Base-by-base conservation (phyloP, 2,329 filamentous ascomycete genomes). In the Fusarium chaquense region DNA sequence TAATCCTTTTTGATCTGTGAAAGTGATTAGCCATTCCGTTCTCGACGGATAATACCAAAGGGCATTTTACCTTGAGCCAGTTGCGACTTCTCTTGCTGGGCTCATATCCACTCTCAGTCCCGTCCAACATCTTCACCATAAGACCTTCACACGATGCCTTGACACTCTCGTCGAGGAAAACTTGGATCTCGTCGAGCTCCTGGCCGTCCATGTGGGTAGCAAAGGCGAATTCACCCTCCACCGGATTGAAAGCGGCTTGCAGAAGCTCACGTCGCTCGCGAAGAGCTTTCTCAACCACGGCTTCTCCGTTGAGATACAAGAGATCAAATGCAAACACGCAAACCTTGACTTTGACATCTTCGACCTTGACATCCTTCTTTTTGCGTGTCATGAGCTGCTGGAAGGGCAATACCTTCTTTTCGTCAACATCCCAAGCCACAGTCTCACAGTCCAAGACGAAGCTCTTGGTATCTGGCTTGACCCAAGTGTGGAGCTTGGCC, bases 71-170 rank as follows among this genome's bases (percentile, higher is more conserved):
- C 86, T 99, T 99, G 70, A 99, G 91, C 96, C 96, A 99, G 77
- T 99, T 99, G 63, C 96, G 92, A 81, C 93, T 97, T 70, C 96
- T 91, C 79, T 97, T 97, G 76, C 93, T 97, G 22, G 96, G 96
- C 81, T 98, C 95, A 78, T 99, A 99, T 74, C 93, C 93, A 73
- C 93, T 97, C 80, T 98, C 95, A 9, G 88, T 84, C 1, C 95
- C 96, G 78, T 98, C 95, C 62, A 99, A 83, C 96, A 99, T 99
- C 84, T 99, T 99, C 16, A 99, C 96, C 96, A 99, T 99, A 55
- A 99, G 84, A 13, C 96, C 96, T 83, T 99, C 96, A 77, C 96
- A 99, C 0, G 93, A 97, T 3, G 94, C 93, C 80, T 97, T 97
- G 69, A 99, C 92, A 75, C 93, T 96, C 62, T 98, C 95, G 76